Base-by-base conservation (phyloP, 129 eudicot genomes). In the Glebionis coronaria region DNA sequence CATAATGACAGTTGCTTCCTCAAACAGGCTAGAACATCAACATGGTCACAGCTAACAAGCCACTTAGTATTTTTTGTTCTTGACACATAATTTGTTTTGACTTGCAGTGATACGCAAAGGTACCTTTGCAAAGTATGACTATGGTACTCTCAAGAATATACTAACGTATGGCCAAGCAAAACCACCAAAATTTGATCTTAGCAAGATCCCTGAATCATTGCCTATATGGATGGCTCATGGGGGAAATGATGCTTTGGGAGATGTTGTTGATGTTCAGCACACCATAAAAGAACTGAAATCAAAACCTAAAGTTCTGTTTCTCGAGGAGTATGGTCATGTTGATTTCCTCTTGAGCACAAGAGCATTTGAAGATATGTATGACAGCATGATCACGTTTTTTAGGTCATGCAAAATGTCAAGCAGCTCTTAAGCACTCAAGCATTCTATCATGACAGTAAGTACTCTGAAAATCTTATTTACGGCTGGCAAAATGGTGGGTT, bases 151-250 rank as follows among this genome's bases (percentile, higher is more conserved):
- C 74, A 94, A 87, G 70, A 94, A 94, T 68, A 29, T 89, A 29
- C 79, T 29, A 77, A 46, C 67, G 4, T 94, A 94, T 56, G 88
- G 90, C 38, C 74, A 80, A 44, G 1, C 44, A 12, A 82, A 79
- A 72, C 93, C 99, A 49, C 97, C 97, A 8, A 47, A 16, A 23
- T 94, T 94, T 76, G 99, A 94, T 71, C 82, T 94, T 61, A 71
- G 87, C 79, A 58, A 56, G 12, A 84, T 94, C 61, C 97, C 99
- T 0, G 75, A 83, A 35, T 84, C 97, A 13, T 73, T 94, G 75
- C 97, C 99, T 19, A 44, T 94, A 12, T 94, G 97, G 99, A 94
- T 94, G 99, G 99, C 81, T 67, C 74, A 89, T 59, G 99, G 99
- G 27, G 97, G 87, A 44, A 84, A 81, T 3, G 99, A 94, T 76